A percentile compares a stretch with the other conserved stretches of the same genome.
These are phyloP conservation scores for Cryptococcus sp. DNA, from an alignment of 1,284 basidiomycete genomes.

Conservation along the genomic window DNA sequence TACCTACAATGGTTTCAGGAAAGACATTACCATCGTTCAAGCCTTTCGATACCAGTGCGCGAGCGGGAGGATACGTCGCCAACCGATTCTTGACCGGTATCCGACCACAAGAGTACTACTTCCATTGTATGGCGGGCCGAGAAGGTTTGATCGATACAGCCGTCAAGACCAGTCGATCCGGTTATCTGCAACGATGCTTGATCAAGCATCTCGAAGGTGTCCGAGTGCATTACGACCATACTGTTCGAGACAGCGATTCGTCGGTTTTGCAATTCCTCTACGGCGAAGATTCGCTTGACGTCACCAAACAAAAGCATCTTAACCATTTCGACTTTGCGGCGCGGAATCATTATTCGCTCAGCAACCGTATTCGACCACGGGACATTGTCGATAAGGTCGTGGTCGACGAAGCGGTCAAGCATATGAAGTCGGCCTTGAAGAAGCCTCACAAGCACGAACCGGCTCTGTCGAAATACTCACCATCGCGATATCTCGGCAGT, in stretches of 20 bases:
- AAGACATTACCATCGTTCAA: constrained; percentile 98
- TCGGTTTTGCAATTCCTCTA: constrained; percentile 96
- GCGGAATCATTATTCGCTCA: constrained; percentile 79
- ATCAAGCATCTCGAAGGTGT: constrained; percentile 99
- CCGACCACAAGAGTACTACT: constrained; percentile 99
- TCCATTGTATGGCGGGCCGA: constrained; percentile 99
- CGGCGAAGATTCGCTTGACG: constrained; percentile 94
- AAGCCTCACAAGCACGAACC: constrained; percentile 67
- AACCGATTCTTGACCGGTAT: constrained; percentile 99
- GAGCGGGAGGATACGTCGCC: constrained; percentile 99
- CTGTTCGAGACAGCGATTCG: constrained; percentile 91
- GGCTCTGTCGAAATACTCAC: constrained; percentile 73
- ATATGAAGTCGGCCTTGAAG: constrained; percentile 93
- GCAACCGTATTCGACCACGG: constrained; percentile 70
- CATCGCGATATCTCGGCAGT: constrained; percentile 78
- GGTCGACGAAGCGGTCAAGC: constrained; percentile 65
- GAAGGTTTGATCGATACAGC: constrained; percentile 99
- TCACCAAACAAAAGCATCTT: constrained; percentile 91
- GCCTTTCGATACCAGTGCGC: constrained; percentile 92
- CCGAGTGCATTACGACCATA: constrained; percentile 96
- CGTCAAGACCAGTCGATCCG: constrained; percentile 98
- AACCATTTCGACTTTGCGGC: constrained; percentile 90
- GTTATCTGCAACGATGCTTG: constrained; percentile 95
- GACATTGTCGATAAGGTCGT: constrained; percentile 65
- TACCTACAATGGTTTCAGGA: constrained; percentile 98